Conservation (phyloP, 768 basidiomycete species). For the Candolleomyces aberdarensis region DNA sequence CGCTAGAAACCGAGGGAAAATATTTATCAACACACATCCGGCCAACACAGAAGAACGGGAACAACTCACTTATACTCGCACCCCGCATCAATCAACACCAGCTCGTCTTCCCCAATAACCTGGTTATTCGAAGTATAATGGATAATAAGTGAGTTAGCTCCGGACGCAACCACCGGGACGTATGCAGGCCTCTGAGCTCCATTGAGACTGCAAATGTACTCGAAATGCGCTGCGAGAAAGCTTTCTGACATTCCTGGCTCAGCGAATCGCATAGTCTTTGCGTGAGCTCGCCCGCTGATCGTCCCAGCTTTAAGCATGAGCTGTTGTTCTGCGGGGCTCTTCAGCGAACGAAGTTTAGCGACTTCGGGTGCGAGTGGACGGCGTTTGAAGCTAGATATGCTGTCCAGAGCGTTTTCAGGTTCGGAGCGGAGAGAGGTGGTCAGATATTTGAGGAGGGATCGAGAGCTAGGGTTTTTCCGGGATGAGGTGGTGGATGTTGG, state of each 20-base stretch:
- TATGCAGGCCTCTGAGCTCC: conserved; percentile 92
- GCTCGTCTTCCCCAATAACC: conserved; percentile 62
- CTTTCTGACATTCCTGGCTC: conserved; percentile 40
- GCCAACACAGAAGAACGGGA: not conserved
- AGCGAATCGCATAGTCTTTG: conserved; percentile 88
- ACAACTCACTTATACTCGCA: conserved; percentile 78
- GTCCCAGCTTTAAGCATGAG: conserved; percentile 86
- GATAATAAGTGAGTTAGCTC: conserved; percentile 89
- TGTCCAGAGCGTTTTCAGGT: conserved; percentile 54
- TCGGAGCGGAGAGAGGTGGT: conserved; percentile 38
- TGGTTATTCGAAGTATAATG: conserved; percentile 95
- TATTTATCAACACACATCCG: not conserved
- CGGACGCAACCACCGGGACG: conserved; percentile 95
- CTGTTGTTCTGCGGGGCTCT: conserved; percentile 72
- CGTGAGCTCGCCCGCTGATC: conserved; percentile 82
- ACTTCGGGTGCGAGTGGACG: conserved; percentile 64
- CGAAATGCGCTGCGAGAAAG: conserved; percentile 71
- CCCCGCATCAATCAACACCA: conserved; percentile 87
- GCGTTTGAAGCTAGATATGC: conserved; percentile 42
- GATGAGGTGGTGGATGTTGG: conserved; percentile 22
- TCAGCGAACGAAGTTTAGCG: conserved; percentile 69
- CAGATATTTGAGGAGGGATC: conserved; percentile 55
- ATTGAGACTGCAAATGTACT: conserved; percentile 75
- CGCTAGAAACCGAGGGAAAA: conserved; percentile 37
- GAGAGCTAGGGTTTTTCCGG: conserved; percentile 28